Evolutionary conservation across 805 yeast species (phyloP).

Genomic region (Yueomyces sinensis): DNA sequence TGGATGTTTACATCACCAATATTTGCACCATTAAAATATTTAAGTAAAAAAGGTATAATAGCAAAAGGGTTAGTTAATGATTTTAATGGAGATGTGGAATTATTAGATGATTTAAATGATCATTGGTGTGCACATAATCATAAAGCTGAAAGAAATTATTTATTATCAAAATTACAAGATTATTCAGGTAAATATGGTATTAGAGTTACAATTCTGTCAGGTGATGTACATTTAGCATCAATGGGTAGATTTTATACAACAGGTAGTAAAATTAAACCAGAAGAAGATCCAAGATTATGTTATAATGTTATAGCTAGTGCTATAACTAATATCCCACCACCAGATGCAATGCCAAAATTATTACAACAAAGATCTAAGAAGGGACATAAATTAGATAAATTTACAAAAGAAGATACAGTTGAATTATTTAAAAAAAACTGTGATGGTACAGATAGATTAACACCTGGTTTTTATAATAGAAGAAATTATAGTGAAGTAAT

Average conservation of each 20-base stretch:
- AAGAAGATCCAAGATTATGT: conserved; percentile 60
- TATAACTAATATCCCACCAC: conserved; percentile 87
- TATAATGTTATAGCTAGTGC: conserved; percentile 84
- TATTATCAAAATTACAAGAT: conserved; percentile 47
- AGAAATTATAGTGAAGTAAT: conserved; percentile 66
- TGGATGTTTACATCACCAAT: conserved; percentile 48
- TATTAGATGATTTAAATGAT: conserved; percentile 85
- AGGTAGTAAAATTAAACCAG: conserved; percentile 34
- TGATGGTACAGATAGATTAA: conserved; percentile 30
- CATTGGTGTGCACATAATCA: conserved; percentile 93
- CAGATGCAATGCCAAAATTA: conserved; percentile 67
- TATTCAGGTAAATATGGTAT: conserved; percentile 53
- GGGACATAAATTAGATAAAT: conserved; percentile 49
- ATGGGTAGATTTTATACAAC: conserved; percentile 60
- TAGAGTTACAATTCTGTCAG: conserved; percentile 74
- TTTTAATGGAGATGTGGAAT: conserved; percentile 84
- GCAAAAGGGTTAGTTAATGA: conserved; percentile 72
- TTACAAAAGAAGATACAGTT: conserved; percentile 72
- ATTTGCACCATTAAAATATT: conserved; percentile 48
- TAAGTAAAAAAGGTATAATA: conserved; percentile 49
- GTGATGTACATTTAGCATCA: conserved; percentile 88
- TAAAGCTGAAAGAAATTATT: conserved; percentile 67
- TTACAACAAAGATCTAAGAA: conserved; percentile 49
- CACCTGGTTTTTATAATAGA: conserved; percentile 37
- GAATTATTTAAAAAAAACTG: conserved; percentile 46